Evolutionary conservation across 371 early-diverging fungal genomes (phyloP).

Genomic region (Mucor velutinosus): DNA sequence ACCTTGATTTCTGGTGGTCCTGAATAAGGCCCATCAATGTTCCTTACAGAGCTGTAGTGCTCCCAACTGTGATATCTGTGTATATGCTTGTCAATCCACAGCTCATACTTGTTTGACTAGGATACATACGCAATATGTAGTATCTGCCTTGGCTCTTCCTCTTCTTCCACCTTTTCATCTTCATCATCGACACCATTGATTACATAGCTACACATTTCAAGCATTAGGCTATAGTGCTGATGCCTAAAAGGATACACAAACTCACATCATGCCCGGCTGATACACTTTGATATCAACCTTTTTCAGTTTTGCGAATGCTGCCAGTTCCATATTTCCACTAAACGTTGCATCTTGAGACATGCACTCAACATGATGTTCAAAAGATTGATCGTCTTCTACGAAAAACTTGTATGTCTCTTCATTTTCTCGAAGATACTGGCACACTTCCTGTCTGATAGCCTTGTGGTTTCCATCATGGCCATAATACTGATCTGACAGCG

Average conservation of each 20-base stretch:
- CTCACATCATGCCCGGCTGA: conserved; percentile 71
- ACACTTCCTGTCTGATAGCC: conserved; percentile 60
- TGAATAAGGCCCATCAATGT: conserved; percentile 61
- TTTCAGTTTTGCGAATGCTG: conserved; percentile 74
- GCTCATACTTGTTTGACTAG: not conserved
- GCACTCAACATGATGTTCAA: conserved; percentile 65
- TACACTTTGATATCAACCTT: conserved; percentile 77
- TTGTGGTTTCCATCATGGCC: conserved; percentile 64
- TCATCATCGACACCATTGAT: conserved; percentile 51
- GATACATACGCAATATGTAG: conserved; percentile 74
- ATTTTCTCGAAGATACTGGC: conserved; percentile 66
- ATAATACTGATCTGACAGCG: conserved; percentile 75
- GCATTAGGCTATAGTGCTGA: not conserved
- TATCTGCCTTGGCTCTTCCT: conserved; percentile 38
- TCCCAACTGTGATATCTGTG: conserved; percentile 81
- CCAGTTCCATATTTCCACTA: conserved; percentile 87
- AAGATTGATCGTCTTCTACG: conserved; percentile 67
- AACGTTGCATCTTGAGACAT: conserved; percentile 78
- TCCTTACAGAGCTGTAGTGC: conserved; percentile 81
- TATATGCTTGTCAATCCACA: not conserved
- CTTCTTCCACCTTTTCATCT: conserved; percentile 35
- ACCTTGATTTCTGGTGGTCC: conserved; percentile 66
- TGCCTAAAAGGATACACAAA: not conserved
- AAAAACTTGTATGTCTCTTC: conserved; percentile 72
- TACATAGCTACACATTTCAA: conserved; percentile 51